phyloP scores from a whole-genome alignment of 768 basidiomycete species.

The Lactarius indigo region DNA sequence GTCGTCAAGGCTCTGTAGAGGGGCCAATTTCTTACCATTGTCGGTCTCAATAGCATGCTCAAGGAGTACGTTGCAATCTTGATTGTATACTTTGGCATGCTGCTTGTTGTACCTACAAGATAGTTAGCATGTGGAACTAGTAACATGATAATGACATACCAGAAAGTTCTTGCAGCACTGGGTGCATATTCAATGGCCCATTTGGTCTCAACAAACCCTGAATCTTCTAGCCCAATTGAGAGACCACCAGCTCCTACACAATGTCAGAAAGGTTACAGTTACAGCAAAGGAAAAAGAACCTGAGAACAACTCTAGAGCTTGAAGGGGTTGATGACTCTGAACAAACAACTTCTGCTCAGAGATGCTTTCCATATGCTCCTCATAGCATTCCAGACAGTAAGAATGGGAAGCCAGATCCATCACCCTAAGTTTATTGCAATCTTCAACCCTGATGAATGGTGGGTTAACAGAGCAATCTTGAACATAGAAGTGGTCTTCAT shows the following conservation, averaged over 20 bases:
- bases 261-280: not conserved
- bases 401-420: constrained; percentile 28
- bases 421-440: not conserved
- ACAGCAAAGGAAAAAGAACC: constrained; percentile 38
- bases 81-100: constrained; percentile 55
- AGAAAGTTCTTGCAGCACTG: constrained; percentile 60
- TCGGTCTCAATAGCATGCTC: constrained; percentile 51
- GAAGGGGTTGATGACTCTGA: constrained; percentile 42
- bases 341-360: constrained; percentile 33
- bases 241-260: constrained; percentile 70
- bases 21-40: constrained; percentile 39
- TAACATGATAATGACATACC: constrained; percentile 37
- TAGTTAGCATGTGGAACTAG: constrained; percentile 2
- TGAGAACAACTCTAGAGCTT: constrained; percentile 65
- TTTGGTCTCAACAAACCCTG: constrained; percentile 57
- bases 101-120: constrained; percentile 59
- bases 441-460: not conserved
- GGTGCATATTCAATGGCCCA: constrained; percentile 68
- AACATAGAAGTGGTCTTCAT: constrained; percentile 49
- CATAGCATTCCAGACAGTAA: constrained; percentile 41
- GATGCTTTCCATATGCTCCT: constrained; percentile 33
- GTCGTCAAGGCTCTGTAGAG: constrained; percentile 40
- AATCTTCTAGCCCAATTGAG: constrained; percentile 60
- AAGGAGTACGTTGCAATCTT: constrained; percentile 58
- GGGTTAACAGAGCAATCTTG: constrained; percentile 1